Conservation (phyloP, 192 early-diverging fungal species). For the Lobulomyces angularis region DNA sequence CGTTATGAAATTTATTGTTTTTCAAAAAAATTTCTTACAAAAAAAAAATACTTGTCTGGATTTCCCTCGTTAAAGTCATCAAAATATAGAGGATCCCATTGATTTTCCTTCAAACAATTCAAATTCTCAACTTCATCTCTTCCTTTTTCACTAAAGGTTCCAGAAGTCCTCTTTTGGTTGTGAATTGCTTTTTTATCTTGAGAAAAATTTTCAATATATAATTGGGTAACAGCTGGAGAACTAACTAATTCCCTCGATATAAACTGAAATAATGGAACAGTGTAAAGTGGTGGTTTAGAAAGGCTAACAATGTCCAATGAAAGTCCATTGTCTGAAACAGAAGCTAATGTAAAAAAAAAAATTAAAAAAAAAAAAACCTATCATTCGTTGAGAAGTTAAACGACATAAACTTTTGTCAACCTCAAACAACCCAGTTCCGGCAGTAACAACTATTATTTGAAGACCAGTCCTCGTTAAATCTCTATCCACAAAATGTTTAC, state of each 20-base stretch:
- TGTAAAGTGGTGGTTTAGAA: slow-evolving; percentile 71
- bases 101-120: slow-evolving; percentile 7
- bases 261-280: slow-evolving; percentile 79
- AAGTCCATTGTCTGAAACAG: slow-evolving; percentile 77
- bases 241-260: slow-evolving; percentile 45
- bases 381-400: slow-evolving; percentile 91
- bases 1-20: too few species aligned
- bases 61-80: slow-evolving; percentile 21
- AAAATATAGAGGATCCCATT: slow-evolving; percentile 38
- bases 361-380: too few species aligned
- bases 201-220: too few species aligned
- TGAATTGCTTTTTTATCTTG: too few species aligned
- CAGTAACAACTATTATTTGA: slow-evolving; percentile 73
- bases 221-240: too few species aligned
- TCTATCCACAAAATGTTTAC: slow-evolving; percentile 88
- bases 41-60: slow-evolving; percentile 13
- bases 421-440: slow-evolving; percentile 79
- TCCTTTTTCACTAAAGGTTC: background rate
- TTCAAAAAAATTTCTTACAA: too few species aligned
- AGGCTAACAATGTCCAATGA: slow-evolving; percentile 87
- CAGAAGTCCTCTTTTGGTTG: slow-evolving; percentile 8
- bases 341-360: background rate
- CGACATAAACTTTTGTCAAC: slow-evolving; percentile 72
- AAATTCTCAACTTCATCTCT: slow-evolving; percentile 1
- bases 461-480: slow-evolving; percentile 77